Evolutionary conservation across 2,329 filamentous ascomycete species (phyloP).

Genomic region (Pseudogymnoascus pannorum): DNA sequence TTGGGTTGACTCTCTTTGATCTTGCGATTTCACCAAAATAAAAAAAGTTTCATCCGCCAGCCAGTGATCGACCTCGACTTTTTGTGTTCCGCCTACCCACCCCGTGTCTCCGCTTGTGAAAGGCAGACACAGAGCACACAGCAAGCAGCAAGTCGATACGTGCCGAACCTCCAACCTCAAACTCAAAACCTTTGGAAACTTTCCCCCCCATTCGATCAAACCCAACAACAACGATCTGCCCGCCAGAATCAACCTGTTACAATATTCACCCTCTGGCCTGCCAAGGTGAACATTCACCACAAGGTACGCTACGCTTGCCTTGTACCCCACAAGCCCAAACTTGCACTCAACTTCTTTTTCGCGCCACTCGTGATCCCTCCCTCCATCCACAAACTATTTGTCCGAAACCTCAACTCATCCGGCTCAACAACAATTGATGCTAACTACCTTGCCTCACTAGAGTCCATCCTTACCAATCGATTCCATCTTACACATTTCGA

Average conservation of each 20-base stretch:
- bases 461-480: neutral
- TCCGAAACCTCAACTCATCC: neutral
- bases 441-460: neutral
- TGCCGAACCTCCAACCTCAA: neutral
- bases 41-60: neutral
- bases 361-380: neutral
- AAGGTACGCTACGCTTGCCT: neutral
- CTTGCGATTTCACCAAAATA: neutral
- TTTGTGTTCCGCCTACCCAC: neutral
- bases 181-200: neutral
- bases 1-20: neutral
- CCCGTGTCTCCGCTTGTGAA: neutral
- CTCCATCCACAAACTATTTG: neutral
- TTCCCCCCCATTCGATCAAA: neutral
- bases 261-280: neutral
- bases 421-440: neutral
- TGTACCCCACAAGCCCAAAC: neutral
- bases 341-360: neutral
- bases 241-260: neutral
- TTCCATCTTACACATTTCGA: neutral
- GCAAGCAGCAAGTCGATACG: neutral
- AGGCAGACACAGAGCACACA: neutral
- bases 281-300: neutral
- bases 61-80: neutral
- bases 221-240: neutral